Conservation (phyloP, 2,329 filamentous ascomycete genomes). For the Tolypocladium inflatum region DNA sequence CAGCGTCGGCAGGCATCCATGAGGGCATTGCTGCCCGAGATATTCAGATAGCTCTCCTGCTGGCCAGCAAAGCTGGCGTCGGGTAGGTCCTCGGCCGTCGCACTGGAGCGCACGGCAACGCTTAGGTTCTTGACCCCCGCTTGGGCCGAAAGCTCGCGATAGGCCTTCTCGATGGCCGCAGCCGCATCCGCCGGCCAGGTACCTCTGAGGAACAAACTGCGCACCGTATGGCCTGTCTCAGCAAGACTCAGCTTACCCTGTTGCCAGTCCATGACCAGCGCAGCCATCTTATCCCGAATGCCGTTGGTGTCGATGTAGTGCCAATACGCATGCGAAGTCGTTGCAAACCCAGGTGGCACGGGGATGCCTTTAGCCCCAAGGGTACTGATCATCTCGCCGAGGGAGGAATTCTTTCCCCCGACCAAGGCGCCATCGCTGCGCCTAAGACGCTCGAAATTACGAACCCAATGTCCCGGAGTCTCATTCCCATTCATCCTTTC, state of each 20-base stretch:
- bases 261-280: constrained; percentile 19
- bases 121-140: constrained; percentile 11
- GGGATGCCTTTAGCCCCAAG: constrained; percentile 17
- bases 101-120: constrained; percentile 28
- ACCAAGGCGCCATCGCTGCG: constrained; percentile 10
- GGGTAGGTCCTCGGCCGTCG: constrained; percentile 27
- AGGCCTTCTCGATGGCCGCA: constrained; percentile 16
- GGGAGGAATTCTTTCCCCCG: constrained; percentile 27
- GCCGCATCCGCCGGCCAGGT: constrained; percentile 18
- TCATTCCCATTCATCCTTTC: too few relatives aligned
- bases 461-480: not conserved
- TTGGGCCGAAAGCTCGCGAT: constrained; percentile 15
- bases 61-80: constrained; percentile 29
- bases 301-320: constrained; percentile 20
- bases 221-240: constrained; percentile 19
- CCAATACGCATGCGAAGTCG: constrained; percentile 23
- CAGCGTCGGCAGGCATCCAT: constrained; percentile 24
- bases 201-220: constrained; percentile 19
- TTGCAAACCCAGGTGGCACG: constrained; percentile 25
- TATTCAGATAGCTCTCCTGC: constrained; percentile 26
- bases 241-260: constrained; percentile 13
- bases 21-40: constrained; percentile 18
- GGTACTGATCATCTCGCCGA: constrained; percentile 26
- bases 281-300: constrained; percentile 18
- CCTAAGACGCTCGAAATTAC: not conserved